Conservation (phyloP, 371 early-diverging fungal species). For the Smittium mucronatum region DNA sequence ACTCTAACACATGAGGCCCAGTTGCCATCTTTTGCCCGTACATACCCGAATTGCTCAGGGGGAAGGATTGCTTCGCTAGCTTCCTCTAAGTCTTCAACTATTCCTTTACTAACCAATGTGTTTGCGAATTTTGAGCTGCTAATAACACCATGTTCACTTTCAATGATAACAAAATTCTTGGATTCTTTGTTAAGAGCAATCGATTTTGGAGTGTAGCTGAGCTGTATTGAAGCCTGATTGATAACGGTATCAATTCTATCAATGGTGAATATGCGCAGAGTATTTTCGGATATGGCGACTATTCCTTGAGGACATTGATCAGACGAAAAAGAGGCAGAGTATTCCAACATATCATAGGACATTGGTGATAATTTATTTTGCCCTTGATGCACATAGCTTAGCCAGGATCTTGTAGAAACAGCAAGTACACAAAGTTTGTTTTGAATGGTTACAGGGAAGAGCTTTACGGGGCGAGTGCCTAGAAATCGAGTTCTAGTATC, state of each 20-base stretch:
- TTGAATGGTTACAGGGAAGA: constrained; percentile 37
- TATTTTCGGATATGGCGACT: constrained; percentile 75
- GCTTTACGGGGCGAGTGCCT: constrained; percentile 70
- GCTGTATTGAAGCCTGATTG: constrained; percentile 69
- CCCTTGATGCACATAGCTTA: constrained; percentile 67
- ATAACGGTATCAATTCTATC: constrained; percentile 71
- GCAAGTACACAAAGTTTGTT: constrained; percentile 46
- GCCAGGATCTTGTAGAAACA: constrained; percentile 78
- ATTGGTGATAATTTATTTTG: constrained; percentile 44
- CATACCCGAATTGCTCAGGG: constrained; percentile 59
- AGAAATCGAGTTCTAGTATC: constrained; percentile 81
- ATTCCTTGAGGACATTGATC: constrained; percentile 83
- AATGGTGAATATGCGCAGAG: constrained; percentile 70
- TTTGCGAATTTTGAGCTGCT: constrained; percentile 4
- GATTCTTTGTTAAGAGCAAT: constrained; percentile 56
- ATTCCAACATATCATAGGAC: constrained; percentile 64
- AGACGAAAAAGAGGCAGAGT: constrained; percentile 72
- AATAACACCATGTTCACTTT: constrained; percentile 68
- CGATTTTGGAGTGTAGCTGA: constrained; percentile 80
- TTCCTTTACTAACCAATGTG: constrained; percentile 16
- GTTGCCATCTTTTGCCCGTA: constrained; percentile 49
- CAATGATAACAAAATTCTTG: constrained; percentile 74
- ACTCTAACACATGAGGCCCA: constrained; percentile 87
- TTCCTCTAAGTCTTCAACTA: constrained; percentile 18
- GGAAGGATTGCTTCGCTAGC: constrained; percentile 31